Evolutionary conservation across 139 green algal genomes (phyloP).

Genomic region (Volvox africanus): DNA sequence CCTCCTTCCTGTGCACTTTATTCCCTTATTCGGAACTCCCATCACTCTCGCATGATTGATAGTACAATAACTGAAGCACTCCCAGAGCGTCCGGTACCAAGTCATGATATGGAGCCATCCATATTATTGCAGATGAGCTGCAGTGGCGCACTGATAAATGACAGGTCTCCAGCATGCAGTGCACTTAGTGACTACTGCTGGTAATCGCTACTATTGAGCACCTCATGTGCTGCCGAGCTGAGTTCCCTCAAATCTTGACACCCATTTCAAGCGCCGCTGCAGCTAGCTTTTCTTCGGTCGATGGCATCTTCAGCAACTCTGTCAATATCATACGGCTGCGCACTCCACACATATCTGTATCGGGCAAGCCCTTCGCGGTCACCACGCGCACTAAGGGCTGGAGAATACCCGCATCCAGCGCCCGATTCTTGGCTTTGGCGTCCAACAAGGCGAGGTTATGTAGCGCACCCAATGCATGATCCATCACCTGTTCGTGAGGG

Average conservation of each 20-base stretch:
- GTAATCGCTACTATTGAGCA: too few relatives aligned
- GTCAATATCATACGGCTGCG: constrained; percentile 41
- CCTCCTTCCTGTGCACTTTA: too few relatives aligned
- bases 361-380: constrained; percentile 9
- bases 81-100: too few relatives aligned
- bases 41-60: too few relatives aligned
- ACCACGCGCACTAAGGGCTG: constrained; percentile 29
- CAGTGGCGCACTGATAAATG: too few relatives aligned
- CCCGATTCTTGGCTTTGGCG: constrained; percentile 40
- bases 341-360: constrained; percentile 29
- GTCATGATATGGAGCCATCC: too few relatives aligned
- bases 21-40: too few relatives aligned
- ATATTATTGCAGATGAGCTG: too few relatives aligned
- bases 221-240: too few relatives aligned
- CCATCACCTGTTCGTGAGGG: constrained; percentile 27
- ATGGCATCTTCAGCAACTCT: constrained; percentile 46
- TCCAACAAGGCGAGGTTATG: constrained; percentile 60
- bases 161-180: too few relatives aligned
- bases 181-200: too few relatives aligned
- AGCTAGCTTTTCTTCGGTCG: constrained; percentile 21
- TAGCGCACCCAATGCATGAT: constrained; percentile 55
- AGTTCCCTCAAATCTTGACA: background rate
- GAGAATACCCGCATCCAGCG: constrained; percentile 40
- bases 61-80: too few relatives aligned
- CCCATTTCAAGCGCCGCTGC: constrained; percentile 25